Evolutionary conservation across 352 stramenopile species (phyloP).

Genomic region (Thalassiosira ordinaria): DNA sequence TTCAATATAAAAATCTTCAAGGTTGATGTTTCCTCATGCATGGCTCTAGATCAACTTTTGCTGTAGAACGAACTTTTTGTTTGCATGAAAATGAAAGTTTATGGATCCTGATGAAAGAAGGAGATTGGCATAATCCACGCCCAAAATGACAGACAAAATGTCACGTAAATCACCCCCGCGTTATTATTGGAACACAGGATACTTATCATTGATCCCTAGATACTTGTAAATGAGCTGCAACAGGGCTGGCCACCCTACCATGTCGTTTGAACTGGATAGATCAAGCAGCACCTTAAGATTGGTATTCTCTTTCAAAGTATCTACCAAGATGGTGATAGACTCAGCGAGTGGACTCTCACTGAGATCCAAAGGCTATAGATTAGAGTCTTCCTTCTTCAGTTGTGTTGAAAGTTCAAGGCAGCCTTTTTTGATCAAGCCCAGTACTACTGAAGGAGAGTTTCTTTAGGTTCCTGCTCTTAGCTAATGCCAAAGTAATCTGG

Average conservation of each 20-base stretch:
- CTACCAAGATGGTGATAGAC: neutral
- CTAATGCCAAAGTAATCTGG: neutral
- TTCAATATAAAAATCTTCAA: neutral
- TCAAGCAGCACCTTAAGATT: neutral
- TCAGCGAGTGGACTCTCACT: neutral
- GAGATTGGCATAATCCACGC: conserved; percentile 13
- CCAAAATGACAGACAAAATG: too few species aligned
- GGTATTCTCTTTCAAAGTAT: neutral
- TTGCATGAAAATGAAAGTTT: neutral
- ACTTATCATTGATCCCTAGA: conserved; percentile 5
- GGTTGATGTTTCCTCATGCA: conserved; percentile 13
- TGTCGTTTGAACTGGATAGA: neutral
- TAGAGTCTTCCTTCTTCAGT: neutral
- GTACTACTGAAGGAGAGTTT: neutral
- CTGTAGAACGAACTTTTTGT: neutral
- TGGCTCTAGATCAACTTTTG: conserved; percentile 12
- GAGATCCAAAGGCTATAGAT: neutral
- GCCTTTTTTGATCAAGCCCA: neutral
- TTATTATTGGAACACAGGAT: conserved; percentile 17
- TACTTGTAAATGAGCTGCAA: conserved; percentile 5
- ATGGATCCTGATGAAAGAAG: conserved; percentile 14
- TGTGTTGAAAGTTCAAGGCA: neutral
- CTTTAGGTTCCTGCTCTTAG: neutral
- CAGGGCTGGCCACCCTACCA: neutral
- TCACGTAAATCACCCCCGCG: too few species aligned